Evolutionary conservation across 1,284 basidiomycete genomes (phyloP).

Genomic region (Apiotrichum siamense): DNA sequence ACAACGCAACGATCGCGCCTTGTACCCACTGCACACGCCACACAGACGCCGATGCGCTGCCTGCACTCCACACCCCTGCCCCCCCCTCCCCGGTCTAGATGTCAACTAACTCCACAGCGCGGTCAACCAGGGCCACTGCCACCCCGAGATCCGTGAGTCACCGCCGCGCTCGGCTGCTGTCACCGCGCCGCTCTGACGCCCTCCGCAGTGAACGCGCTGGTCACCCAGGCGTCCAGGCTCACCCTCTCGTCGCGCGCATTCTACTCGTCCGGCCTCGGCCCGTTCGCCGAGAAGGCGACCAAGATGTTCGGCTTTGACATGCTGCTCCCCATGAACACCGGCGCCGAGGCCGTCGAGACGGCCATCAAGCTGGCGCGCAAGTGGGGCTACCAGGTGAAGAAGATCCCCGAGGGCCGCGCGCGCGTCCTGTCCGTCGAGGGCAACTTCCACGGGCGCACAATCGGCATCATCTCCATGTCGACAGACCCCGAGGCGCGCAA

Average conservation of each 20-base stretch:
- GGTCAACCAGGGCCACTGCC: slow-evolving; percentile 91
- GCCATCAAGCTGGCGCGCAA: slow-evolving; percentile 71
- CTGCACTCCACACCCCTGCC: too few relatives aligned
- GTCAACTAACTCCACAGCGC: slow-evolving; percentile 55
- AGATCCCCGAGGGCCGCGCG: slow-evolving; percentile 73
- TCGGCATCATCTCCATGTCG: slow-evolving; percentile 88
- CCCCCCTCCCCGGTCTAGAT: too few relatives aligned
- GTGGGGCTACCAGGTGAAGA: slow-evolving; percentile 85
- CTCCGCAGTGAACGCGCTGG: slow-evolving; percentile 71
- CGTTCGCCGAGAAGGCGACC: slow-evolving; percentile 80
- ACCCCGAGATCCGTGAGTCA: slow-evolving; percentile 56
- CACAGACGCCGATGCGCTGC: not conserved
- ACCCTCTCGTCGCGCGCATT: slow-evolving; percentile 94
- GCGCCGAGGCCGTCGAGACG: slow-evolving; percentile 96
- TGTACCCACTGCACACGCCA: not conserved
- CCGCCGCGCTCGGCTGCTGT: not conserved
- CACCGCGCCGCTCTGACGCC: not conserved
- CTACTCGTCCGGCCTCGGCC: slow-evolving; percentile 86
- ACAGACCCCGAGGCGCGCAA: slow-evolving; percentile 85
- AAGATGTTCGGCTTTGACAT: slow-evolving; percentile 83
- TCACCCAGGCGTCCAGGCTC: slow-evolving; percentile 79
- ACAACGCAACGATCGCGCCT: too few relatives aligned
- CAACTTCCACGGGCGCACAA: slow-evolving; percentile 94
- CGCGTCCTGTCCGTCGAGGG: slow-evolving; percentile 80
- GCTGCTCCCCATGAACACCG: slow-evolving; percentile 99